These are phyloP conservation scores for Chlorella sp. DNA, from an alignment of 139 green algal genomes.

Conservation along the genomic window DNA sequence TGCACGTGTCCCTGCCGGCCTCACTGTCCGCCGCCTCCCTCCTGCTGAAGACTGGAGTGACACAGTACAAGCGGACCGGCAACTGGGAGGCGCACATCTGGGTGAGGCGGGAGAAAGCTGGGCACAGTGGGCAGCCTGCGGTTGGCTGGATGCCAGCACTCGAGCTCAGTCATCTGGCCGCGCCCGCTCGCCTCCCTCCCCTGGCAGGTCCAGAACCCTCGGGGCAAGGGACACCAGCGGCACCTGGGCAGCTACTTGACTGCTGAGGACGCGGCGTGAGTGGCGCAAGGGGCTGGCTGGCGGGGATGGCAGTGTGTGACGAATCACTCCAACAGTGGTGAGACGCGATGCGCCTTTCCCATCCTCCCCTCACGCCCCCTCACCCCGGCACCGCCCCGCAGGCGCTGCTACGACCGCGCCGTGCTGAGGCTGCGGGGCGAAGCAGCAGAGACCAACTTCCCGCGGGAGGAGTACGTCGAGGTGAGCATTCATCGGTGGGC, in stretches of 20 bases:
- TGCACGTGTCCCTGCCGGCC: too few species aligned
- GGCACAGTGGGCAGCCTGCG: too few species aligned
- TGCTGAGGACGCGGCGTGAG: neutral
- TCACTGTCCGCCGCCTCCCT: neutral
- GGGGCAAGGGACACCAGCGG: constrained; percentile 40
- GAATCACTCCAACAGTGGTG: too few species aligned
- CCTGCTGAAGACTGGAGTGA: constrained; percentile 21
- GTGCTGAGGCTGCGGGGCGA: constrained; percentile 2
- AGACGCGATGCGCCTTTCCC: too few species aligned
- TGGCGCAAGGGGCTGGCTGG: neutral
- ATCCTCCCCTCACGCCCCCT: neutral
- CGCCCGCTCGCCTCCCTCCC: neutral
- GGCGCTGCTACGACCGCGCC: constrained; percentile 19
- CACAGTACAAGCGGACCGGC: constrained; percentile 47
- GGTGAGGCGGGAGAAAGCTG: neutral
- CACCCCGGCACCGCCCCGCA: neutral
- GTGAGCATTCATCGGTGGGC: neutral
- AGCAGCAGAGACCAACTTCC: neutral
- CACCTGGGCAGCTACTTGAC: constrained; percentile 33
- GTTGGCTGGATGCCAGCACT: too few species aligned
- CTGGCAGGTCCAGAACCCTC: neutral
- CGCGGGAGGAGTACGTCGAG: neutral
- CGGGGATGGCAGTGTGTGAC: too few species aligned
- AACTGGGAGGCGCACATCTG: constrained; percentile 50
- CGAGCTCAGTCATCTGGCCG: too few species aligned